phyloP scores from a whole-genome alignment of 2,329 filamentous ascomycete genomes.

The Ambrosiella cleistominuta region DNA sequence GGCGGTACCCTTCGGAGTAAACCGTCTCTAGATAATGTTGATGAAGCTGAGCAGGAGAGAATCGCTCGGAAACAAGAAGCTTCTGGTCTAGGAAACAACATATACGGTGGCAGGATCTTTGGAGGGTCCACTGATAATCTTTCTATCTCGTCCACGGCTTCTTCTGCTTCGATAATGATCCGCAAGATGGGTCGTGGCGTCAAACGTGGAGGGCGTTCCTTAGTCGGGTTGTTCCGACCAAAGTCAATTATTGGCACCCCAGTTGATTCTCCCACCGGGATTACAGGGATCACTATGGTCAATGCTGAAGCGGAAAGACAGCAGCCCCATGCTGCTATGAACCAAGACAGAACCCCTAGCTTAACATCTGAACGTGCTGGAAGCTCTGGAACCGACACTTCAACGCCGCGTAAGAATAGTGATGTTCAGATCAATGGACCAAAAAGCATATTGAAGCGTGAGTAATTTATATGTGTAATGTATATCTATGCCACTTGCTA shows the following conservation, averaged over 20 bases:
- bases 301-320: slow-evolving; percentile 88
- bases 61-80: slow-evolving; percentile 90
- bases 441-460: slow-evolving; percentile 91
- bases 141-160: slow-evolving; percentile 77
- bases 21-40: slow-evolving; percentile 41
- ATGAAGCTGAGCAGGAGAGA: slow-evolving; percentile 75
- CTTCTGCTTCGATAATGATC: slow-evolving; percentile 82
- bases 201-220: slow-evolving; percentile 79
- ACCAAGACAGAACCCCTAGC: slow-evolving; percentile 65
- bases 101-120: slow-evolving; percentile 80
- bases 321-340: slow-evolving; percentile 28
- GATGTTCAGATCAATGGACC: slow-evolving; percentile 24
- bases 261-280: slow-evolving; percentile 36
- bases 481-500: slow-evolving; percentile 11
- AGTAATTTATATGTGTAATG: slow-evolving; percentile 13
- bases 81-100: slow-evolving; percentile 76
- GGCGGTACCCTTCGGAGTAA: slow-evolving; percentile 45
- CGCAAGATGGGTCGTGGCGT: slow-evolving; percentile 98
- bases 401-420: slow-evolving; percentile 57
- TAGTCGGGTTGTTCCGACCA: slow-evolving; percentile 85
- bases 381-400: slow-evolving; percentile 42
- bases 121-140: slow-evolving; percentile 86
- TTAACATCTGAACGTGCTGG: slow-evolving; percentile 32
- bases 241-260: slow-evolving; percentile 77
- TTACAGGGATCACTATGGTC: slow-evolving; percentile 79